Conservation (phyloP, 1,284 basidiomycete genomes). For the Sporisorium sorghi region DNA sequence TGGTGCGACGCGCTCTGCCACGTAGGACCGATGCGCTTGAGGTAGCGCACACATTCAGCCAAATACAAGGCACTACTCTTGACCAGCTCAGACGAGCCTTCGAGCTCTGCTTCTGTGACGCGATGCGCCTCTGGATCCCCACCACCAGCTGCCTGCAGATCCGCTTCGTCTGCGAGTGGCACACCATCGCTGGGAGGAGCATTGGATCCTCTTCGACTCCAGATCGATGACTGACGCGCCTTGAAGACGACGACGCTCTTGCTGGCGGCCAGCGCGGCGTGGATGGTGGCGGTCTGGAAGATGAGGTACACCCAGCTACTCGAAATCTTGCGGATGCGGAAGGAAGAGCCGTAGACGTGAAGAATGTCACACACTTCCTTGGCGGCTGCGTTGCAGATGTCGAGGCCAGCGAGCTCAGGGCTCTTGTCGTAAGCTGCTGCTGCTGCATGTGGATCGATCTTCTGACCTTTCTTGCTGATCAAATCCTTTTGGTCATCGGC, state of each 20-base stretch:
- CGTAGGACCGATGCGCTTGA: constrained; percentile 47
- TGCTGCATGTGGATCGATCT: neutral
- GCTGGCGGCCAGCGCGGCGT: constrained; percentile 43
- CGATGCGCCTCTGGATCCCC: constrained; percentile 21
- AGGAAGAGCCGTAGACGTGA: constrained; percentile 48
- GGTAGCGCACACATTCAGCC: constrained; percentile 43
- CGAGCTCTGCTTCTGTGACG: constrained; percentile 28
- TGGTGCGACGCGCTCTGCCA: constrained; percentile 53
- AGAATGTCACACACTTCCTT: constrained; percentile 52
- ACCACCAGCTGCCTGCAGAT: constrained; percentile 14
- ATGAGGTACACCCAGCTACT: constrained; percentile 56
- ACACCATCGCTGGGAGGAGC: neutral
- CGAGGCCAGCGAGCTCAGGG: constrained; percentile 36
- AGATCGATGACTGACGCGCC: constrained; percentile 35
- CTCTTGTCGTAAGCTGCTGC: constrained; percentile 2
- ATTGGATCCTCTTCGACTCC: constrained; percentile 25
- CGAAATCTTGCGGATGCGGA: constrained; percentile 54
- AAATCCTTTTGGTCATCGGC: neutral
- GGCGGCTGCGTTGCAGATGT: constrained; percentile 49
- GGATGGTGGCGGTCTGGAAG: constrained; percentile 55
- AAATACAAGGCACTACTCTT: constrained; percentile 45
- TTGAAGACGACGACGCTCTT: constrained; percentile 48
- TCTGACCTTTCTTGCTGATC: constrained; percentile 8
- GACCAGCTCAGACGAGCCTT: constrained; percentile 37
- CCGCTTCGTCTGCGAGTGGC: constrained; percentile 8